Base-by-base conservation (phyloP, 129 eudicot species). In the Pulicaria dysenterica region DNA sequence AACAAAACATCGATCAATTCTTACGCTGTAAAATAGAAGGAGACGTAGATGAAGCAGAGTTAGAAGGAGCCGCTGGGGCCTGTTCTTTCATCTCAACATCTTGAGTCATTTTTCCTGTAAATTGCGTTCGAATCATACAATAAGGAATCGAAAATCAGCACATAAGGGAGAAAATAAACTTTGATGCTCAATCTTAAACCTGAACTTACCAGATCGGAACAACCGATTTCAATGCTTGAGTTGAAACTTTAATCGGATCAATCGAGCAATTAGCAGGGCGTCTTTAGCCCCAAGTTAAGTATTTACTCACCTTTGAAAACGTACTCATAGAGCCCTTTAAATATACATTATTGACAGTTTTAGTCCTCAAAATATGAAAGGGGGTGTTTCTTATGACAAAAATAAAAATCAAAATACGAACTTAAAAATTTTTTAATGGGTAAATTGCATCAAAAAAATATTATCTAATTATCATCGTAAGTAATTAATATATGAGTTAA, bases 61-160 rank as follows among this genome's bases (percentile, higher is more conserved):
- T 83, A 44, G 95, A 83, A 38, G 83, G 87, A 31, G 82, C 85
- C 53, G 86, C 84, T 58, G 81, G 87, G 0, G 15, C 73, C 69
- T 69, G 64, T 16, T 93, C 96, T 67, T 84, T 90, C 96, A 94
- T 90, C 77, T 86, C 98, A 65, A 87, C 95, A 79, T 93, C 98
- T 75, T 85, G 90, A 51, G 98, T 87, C 98, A 93, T 92, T 46
- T 53, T 79, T 58, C 7, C 64, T 69, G 75, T 38, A 40, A 38
- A 58, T 5, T 72, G 43, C 68, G 50, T 75, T 67, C 47, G 61
- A 59, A 24, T 60, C 16, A 70, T 15, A 48, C 17, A 56, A 34
- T 5, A 75, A 11, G 48, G 15, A 75, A 17, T 15, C 37, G 36
- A 51, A 24, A 24, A 24, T 24, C 31, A 24, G 2, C 31, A 24